Conservation (phyloP, 345 rosid genomes). For the Sisymbrium irio region DNA sequence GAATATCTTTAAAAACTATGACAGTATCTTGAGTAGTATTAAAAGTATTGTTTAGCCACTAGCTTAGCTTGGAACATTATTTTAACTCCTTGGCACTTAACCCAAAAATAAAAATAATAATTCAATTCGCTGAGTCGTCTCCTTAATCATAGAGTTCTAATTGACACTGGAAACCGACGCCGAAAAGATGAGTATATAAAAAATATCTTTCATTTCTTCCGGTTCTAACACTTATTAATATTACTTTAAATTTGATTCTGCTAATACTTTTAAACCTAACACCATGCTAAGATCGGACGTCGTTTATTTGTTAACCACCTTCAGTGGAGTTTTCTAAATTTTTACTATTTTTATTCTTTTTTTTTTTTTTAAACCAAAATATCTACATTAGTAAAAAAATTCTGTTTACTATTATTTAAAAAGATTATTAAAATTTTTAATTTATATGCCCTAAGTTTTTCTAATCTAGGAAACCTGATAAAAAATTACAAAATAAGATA, state of each 20-base stretch:
- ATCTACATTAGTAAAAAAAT: too few species aligned
- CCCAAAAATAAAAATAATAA: not conserved
- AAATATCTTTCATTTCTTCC: not conserved
- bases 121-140: not conserved
- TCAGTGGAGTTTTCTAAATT: too few species aligned
- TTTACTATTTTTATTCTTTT: too few species aligned
- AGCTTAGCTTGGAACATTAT: not conserved
- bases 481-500: too few species aligned
- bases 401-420: too few species aligned
- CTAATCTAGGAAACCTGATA: too few species aligned
- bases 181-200: not conserved
- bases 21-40: not conserved
- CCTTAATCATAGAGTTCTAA: slow-evolving; percentile 7
- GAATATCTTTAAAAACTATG: not conserved
- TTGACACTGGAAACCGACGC: not conserved
- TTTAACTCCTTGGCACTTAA: not conserved
- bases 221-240: not conserved
- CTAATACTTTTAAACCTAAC: not conserved
- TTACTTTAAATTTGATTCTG: not conserved
- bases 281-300: not conserved
- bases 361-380: too few species aligned
- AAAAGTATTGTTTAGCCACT: not conserved
- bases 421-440: too few species aligned
- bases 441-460: too few species aligned
- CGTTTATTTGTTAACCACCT: too few species aligned